Evolutionary conservation across 2,329 filamentous ascomycete species (phyloP), one percentile per base, ranked within the genome.

Genomic region (Endocalyx cinctus): DNA sequence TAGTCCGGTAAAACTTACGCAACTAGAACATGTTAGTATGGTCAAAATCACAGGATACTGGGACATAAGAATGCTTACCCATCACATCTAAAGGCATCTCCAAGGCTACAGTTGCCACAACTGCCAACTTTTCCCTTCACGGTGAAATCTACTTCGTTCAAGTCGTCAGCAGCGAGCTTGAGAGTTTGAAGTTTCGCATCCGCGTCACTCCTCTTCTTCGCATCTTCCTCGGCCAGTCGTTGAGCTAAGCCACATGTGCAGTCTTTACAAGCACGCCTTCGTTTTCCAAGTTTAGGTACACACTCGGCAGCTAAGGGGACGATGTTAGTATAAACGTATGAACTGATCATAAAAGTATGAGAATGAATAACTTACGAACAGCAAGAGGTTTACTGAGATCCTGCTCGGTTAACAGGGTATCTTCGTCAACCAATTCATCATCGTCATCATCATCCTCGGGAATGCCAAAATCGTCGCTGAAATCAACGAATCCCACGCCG

Each of bases 111-210:
- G 63, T 90, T 96, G 17, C 87, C 87, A 60, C 92, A 98, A 13
- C 86, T 94, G 34, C 92, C 90, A 5, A 90, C 86, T 68, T 96
- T 97, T 49, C 92, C 92, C 62, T 94, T 76, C n/a, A 97, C 87
- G 1, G 92, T 98, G 57, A 98, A 97, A 62, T 98, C 92, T 7
- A 97, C 74, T 61, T 97, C 90, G 32, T 77, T 80, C 30, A 98
- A 66, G 56, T 98, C 92, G 50, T 87, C 81, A 1, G 78, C 69
- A 31, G 74, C 77, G 32, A 95, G 70, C 62, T 84, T 86, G 42
- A 87, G 67, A 14, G 79, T 70, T 53, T 80, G 77, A 29, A 87
- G 70, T 26, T 57, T 52, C 6, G 47, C 65, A 52, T 87, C 82
- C 19, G 84, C 84, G 15, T 72, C 66, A 6, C 67, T 64, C 36